These are phyloP conservation scores for Flaveria trinervia DNA, from an alignment of 129 eudicot genomes.

Conservation along the genomic window DNA sequence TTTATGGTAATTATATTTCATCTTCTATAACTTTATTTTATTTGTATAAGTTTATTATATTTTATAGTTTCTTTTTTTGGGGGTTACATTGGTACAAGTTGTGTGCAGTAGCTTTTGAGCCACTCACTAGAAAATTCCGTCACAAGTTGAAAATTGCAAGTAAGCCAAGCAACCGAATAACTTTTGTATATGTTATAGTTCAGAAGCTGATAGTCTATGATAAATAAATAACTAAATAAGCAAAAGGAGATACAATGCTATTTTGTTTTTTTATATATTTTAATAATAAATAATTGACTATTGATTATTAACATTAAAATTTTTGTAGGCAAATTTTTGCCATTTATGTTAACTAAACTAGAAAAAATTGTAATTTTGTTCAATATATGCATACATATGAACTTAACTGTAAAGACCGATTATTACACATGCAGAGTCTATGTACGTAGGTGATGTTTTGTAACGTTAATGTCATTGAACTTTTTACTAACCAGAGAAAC, in stretches of 20 bases:
- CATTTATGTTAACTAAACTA: background rate
- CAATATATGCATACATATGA: too few relatives aligned
- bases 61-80: conserved; percentile 7
- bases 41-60: background rate
- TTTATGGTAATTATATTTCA: background rate
- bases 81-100: conserved; percentile 36
- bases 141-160: conserved; percentile 37
- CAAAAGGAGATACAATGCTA: background rate
- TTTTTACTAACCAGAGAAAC: too few relatives aligned
- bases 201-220: background rate
- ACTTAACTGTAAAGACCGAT: too few relatives aligned
- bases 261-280: background rate
- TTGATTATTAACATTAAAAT: background rate
- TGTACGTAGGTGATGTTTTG: too few relatives aligned
- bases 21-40: background rate
- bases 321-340: background rate
- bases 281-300: background rate
- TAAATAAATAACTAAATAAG: background rate
- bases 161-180: conserved; percentile 35
- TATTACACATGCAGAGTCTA: too few relatives aligned
- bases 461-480: too few relatives aligned
- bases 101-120: conserved; percentile 42
- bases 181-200: conserved; percentile 25
- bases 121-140: conserved; percentile 42
- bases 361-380: background rate